Evolutionary conservation across 2,329 filamentous ascomycete species (phyloP).

Genomic region (Stagonosporopsis vannaccii): DNA sequence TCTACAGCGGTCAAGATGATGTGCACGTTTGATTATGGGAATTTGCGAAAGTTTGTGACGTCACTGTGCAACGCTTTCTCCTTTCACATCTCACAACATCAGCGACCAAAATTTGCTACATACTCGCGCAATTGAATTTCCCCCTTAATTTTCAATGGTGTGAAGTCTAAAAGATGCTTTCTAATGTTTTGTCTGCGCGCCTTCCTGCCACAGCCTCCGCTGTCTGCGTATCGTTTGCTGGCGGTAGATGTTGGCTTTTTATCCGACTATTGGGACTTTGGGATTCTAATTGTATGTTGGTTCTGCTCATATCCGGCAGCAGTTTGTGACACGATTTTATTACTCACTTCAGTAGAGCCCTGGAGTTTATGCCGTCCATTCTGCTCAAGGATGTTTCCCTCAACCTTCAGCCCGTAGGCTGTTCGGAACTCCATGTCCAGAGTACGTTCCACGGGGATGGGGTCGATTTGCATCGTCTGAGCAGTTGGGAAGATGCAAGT

Average conservation of each 20-base stretch:
- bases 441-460: neutral
- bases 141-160: neutral
- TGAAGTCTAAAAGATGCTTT: neutral
- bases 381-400: no score
- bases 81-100: neutral
- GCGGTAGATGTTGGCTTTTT: neutral
- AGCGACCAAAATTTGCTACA: neutral
- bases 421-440: neutral
- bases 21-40: neutral
- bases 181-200: neutral
- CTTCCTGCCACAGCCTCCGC: neutral
- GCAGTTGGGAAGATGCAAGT: neutral
- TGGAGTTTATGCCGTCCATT: neutral
- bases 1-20: neutral
- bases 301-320: neutral
- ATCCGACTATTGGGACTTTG: no score
- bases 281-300: neutral
- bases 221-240: neutral
- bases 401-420: neutral
- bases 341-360: neutral
- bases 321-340: neutral
- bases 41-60: neutral
- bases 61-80: neutral
- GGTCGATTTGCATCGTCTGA: neutral
- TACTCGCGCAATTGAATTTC: no score